A percentile compares a stretch with the other conserved stretches of the same genome.
Evolutionary conservation across 2,329 filamentous ascomycete genomes (phyloP).

Genomic region (Aspergillus luchuensis): DNA sequence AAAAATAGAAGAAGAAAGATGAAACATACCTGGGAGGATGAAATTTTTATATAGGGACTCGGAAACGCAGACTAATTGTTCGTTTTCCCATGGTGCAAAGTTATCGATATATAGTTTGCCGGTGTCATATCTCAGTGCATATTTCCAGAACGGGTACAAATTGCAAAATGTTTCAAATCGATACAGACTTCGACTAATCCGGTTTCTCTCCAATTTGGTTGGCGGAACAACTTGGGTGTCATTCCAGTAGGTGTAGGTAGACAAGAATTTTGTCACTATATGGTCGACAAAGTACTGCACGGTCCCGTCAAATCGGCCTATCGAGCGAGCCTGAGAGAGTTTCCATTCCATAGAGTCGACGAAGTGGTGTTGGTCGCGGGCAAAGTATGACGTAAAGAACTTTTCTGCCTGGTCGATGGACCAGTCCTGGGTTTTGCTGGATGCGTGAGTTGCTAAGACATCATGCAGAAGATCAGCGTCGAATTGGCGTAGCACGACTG

Average conservation of each 20-base stretch:
- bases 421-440: background rate
- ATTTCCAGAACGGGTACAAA: background rate
- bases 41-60: background rate
- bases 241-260: background rate
- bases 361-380: background rate
- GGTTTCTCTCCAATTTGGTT: background rate
- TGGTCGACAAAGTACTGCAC: background rate
- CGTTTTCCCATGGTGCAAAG: conserved; percentile 6
- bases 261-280: background rate
- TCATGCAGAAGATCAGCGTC: background rate
- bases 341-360: background rate
- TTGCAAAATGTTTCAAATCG: conserved; percentile 2
- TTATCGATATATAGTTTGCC: background rate
- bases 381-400: background rate
- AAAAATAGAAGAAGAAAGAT: no score
- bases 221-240: background rate
- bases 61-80: background rate
- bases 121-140: background rate
- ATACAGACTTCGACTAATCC: background rate
- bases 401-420: background rate
- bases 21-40: background rate
- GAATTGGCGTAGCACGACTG: background rate
- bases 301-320: background rate
- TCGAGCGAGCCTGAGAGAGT: background rate
- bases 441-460: background rate